Evolutionary conservation across 345 rosid genomes (phyloP).

Genomic region (Lepidium aucheri): DNA sequence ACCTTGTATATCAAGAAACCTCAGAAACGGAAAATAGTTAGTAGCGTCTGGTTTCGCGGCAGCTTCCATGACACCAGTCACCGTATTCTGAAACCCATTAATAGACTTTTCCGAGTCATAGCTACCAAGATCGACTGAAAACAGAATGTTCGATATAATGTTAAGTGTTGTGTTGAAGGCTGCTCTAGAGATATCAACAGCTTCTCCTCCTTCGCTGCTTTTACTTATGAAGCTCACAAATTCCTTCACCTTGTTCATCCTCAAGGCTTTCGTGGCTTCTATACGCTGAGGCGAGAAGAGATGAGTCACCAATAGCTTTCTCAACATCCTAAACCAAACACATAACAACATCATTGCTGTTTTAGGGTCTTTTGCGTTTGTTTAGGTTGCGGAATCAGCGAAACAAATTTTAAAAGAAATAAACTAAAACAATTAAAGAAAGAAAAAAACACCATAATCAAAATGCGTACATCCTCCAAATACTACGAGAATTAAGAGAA

Average conservation of each 20-base stretch:
- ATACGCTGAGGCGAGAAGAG: conserved; percentile 5
- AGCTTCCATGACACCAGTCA: conserved; percentile 26
- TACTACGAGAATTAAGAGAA: too few relatives aligned
- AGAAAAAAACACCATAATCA: too few relatives aligned
- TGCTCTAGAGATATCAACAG: conserved; percentile 24
- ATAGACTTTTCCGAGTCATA: neutral
- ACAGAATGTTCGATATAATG: conserved; percentile 31
- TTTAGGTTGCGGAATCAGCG: too few relatives aligned
- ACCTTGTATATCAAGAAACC: conserved; percentile 43
- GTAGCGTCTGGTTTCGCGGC: conserved; percentile 33
- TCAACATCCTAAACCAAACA: neutral
- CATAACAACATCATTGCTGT: neutral
- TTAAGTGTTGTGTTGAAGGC: conserved; percentile 34
- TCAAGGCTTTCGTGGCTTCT: conserved; percentile 1
- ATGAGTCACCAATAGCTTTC: neutral
- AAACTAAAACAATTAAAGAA: too few relatives aligned
- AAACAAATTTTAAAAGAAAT: too few relatives aligned
- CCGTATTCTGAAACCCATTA: conserved; percentile 25
- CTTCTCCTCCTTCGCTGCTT: neutral
- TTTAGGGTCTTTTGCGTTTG: neutral
- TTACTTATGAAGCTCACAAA: neutral
- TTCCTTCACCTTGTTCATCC: conserved; percentile 1
- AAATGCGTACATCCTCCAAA: too few relatives aligned
- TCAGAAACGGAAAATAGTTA: conserved; percentile 37
- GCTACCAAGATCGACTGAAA: conserved; percentile 38